Evolutionary conservation across 805 yeast species (phyloP), one percentile per base, ranked within the genome.

Genomic region (Myxozyma melibiosi): DNA sequence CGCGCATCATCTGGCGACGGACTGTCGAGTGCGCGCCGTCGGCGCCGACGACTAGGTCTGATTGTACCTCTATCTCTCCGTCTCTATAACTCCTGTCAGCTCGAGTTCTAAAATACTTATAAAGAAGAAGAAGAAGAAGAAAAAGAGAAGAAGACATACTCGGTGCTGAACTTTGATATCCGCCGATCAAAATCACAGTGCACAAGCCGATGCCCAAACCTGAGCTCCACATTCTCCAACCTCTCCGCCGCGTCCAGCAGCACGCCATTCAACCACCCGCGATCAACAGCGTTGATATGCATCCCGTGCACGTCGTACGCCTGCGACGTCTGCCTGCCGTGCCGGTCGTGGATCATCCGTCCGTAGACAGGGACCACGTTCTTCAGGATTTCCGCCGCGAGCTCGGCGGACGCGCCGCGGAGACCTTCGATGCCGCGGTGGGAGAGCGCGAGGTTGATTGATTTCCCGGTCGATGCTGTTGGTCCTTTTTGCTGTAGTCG

Each of bases 361-460:
- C 96, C 97, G 40, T 80, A 74, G 92, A 91, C 88, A 1, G 97
- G 97, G 25, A 88, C 85, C 24, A 88, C 80, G 40, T 81, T 80
- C 31, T 75, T 72, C 59, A 86, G 67, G 1, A 90, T 78, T 25
- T 83, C 67, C 0, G 74, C 70, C 11, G 86, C 82, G 76, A 90
- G 76, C 13, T 74, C 78, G 0, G 73, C 69, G 67, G 86, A 90
- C 11, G 90, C 84, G 48, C 76, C 78, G 22, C 77, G 73, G 67
- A 91, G 71, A 0, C 96, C 86, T 27, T 78, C 73, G 53, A 90
- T 84, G 0, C 97, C 97, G 49, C 97, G 78, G 52, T 83, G 84
- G 46, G 92, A 84, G n/a, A 91, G 86, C 0, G 97, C 97, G 61
- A 91, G 75, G 67, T 91, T 91, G 68, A 91, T 90, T 5, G 96